Evolutionary conservation across 371 early-diverging fungal genomes (phyloP).

Genomic region (Lichtheimia corymbifera): DNA sequence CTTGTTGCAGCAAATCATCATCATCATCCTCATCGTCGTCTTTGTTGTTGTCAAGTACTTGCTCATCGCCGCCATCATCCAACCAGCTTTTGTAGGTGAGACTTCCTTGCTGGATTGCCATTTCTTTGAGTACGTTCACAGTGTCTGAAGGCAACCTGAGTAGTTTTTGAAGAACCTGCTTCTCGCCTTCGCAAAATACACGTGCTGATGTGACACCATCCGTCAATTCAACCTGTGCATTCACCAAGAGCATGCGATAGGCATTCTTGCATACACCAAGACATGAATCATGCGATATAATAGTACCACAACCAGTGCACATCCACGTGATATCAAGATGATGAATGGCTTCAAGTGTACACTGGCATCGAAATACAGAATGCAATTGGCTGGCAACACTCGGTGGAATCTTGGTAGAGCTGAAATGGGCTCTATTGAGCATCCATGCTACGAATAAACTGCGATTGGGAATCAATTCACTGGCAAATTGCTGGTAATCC

Average conservation of each 20-base stretch:
- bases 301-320: conserved; percentile 27
- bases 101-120: conserved; percentile 16
- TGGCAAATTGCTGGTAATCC: no score
- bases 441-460: no score
- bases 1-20: neutral
- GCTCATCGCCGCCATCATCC: conserved; percentile 4
- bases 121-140: conserved; percentile 16
- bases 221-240: conserved; percentile 17
- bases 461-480: no score
- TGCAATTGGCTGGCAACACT: no score
- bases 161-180: conserved; percentile 19
- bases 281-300: conserved; percentile 20
- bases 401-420: no score
- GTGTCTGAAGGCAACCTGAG: conserved; percentile 16
- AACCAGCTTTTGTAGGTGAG: conserved; percentile 8
- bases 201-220: conserved; percentile 27
- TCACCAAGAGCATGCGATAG: conserved; percentile 16
- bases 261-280: conserved; percentile 23
- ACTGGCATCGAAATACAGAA: no score
- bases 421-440: no score
- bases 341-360: conserved; percentile 3
- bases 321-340: conserved; percentile 15
- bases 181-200: conserved; percentile 33
- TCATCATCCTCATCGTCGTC: conserved; percentile 4
- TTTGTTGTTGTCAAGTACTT: conserved; percentile 1